A percentile compares a stretch with the other conserved stretches of the same genome.
phyloP scores from a whole-genome alignment of 148 eudicot species.

The Cornus suecica region DNA sequence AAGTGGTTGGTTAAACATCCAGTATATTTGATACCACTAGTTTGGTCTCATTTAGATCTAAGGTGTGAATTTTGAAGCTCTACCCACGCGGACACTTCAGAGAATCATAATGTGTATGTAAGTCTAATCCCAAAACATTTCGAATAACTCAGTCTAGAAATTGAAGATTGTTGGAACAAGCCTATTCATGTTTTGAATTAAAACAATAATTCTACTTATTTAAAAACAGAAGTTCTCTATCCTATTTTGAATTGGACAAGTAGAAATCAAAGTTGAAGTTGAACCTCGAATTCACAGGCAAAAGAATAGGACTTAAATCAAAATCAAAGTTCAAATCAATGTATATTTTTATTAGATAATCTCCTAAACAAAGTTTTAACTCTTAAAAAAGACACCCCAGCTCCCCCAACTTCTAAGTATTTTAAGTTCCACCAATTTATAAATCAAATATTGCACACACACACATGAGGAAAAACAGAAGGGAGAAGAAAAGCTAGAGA shows the following conservation, averaged over 20 bases:
- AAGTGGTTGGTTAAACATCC: no score
- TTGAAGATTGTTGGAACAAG: neutral
- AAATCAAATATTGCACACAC: neutral
- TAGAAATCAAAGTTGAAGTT: no score
- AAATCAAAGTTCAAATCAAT: neutral
- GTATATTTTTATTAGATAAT: neutral
- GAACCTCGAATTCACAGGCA: no score
- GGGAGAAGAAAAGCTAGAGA: neutral
- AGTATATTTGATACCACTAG: no score
- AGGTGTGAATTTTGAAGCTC: no score
- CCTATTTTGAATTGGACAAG: no score
- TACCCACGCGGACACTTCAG: no score
- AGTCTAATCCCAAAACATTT: no score
- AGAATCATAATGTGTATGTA: no score
- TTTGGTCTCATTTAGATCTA: no score
- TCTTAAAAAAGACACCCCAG: neutral
- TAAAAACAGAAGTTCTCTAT: neutral
- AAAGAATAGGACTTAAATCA: neutral
- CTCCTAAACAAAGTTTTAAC: neutral
- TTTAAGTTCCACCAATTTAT: neutral
- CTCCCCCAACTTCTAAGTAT: neutral
- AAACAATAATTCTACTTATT: neutral
- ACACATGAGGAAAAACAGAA: no score
- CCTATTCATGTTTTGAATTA: neutral
- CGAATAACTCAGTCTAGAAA: no score